These are phyloP conservation scores for Pyrus hybrid DNA, from an alignment of 331 rosid species.

Conservation along the genomic window DNA sequence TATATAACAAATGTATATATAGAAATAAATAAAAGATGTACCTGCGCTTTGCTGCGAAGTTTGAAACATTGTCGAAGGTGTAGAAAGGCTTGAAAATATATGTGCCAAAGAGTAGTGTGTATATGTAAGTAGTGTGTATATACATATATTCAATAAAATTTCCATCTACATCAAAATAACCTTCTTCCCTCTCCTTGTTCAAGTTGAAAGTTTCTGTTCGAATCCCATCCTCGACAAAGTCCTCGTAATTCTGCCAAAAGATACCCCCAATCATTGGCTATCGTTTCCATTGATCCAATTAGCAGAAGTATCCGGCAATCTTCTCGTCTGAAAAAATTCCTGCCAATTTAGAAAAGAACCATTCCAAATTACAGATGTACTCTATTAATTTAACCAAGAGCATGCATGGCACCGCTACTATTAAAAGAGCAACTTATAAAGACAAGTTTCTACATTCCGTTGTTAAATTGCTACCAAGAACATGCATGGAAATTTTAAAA, in stretches of 20 bases:
- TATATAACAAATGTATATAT: too few relatives aligned
- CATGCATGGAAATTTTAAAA: too few relatives aligned
- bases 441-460: not conserved
- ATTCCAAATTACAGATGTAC: slow-evolving; percentile 4
- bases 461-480: not conserved
- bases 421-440: not conserved
- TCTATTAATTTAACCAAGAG: not conserved
- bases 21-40: too few relatives aligned
- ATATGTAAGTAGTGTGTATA: too few relatives aligned
- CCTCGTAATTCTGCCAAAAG: slow-evolving; percentile 38
- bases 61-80: too few relatives aligned
- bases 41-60: too few relatives aligned
- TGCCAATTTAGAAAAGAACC: slow-evolving; percentile 8
- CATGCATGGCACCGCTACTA: not conserved
- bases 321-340: slow-evolving; percentile 6
- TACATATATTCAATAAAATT: slow-evolving; percentile 62
- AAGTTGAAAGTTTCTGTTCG: slow-evolving; percentile 87
- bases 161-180: slow-evolving; percentile 74
- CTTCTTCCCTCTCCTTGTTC: slow-evolving; percentile 82
- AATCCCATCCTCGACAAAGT: slow-evolving; percentile 71
- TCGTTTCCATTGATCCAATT: slow-evolving; percentile 31
- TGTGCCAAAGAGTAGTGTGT: too few relatives aligned
- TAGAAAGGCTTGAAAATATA: too few relatives aligned
- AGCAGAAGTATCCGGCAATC: slow-evolving; percentile 23
- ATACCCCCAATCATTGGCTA: slow-evolving; percentile 35